Percentiles rank a stretch among this genome's conserved stretches.
These are phyloP conservation scores for Zygoascus tannicola DNA, from an alignment of 805 yeast species.

Conservation along the genomic window DNA sequence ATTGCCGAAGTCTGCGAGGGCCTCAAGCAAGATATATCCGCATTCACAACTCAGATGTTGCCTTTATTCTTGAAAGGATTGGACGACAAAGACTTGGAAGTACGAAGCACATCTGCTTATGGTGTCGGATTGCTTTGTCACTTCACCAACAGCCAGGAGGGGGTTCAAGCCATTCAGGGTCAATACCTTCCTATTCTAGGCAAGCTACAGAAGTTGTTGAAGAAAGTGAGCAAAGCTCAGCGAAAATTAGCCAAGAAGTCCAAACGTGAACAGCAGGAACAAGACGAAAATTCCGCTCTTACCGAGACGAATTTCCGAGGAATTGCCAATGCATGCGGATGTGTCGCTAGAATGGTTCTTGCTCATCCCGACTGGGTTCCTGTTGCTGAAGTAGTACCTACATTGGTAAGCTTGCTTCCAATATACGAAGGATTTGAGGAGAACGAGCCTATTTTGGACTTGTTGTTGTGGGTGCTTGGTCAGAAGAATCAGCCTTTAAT, in stretches of 20 bases:
- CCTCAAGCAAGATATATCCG: constrained; percentile 51
- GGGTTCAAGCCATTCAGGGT: constrained; percentile 40
- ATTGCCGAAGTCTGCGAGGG: constrained; percentile 82
- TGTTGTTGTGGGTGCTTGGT: constrained; percentile 65
- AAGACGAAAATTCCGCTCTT: constrained; percentile 40
- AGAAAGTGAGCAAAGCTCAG: constrained; percentile 55
- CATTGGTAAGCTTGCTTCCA: constrained; percentile 70
- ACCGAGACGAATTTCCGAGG: constrained; percentile 79
- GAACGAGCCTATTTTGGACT: constrained; percentile 78
- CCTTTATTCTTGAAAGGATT: constrained; percentile 61
- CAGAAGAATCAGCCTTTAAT: constrained; percentile 47
- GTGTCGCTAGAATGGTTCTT: constrained; percentile 86
- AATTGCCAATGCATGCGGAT: constrained; percentile 91
- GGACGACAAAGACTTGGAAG: constrained; percentile 73
- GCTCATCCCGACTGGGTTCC: constrained; percentile 67
- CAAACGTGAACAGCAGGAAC: constrained; percentile 28
- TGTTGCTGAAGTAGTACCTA: constrained; percentile 64
- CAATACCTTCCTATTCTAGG: constrained; percentile 61
- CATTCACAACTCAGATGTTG: constrained; percentile 53
- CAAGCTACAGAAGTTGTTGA: constrained; percentile 60
- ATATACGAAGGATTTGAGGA: constrained; percentile 85
- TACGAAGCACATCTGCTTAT: constrained; percentile 90
- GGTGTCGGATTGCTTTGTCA: constrained; percentile 78
- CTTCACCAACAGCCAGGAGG: constrained; percentile 35
- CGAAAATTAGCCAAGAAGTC: constrained; percentile 14